These are phyloP conservation scores for Zygotorulaspora sp. DNA, from an alignment of 805 yeast genomes.

Conservation along the genomic window DNA sequence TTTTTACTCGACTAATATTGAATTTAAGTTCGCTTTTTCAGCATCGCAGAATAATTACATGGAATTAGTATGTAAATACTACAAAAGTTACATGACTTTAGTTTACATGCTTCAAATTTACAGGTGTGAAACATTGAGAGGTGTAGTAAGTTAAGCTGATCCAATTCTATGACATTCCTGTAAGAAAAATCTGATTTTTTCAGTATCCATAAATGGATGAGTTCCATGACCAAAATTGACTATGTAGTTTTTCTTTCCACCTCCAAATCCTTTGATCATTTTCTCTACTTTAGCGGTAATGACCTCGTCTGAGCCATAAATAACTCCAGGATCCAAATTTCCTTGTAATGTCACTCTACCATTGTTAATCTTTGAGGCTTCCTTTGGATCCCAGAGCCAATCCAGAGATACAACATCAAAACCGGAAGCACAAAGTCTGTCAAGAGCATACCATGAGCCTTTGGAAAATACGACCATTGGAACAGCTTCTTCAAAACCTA, in stretches of 20 bases:
- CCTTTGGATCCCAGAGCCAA: constrained; percentile 82
- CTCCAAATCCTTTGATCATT: constrained; percentile 91
- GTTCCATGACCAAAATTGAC: constrained; percentile 98
- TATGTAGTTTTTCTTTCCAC: constrained; percentile 86
- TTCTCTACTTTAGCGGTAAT: constrained; percentile 76
- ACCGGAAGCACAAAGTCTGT: constrained; percentile 73
- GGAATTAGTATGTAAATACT: too few relatives aligned
- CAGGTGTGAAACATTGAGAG: too few relatives aligned
- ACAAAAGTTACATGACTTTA: too few relatives aligned
- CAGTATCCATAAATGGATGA: constrained; percentile 96
- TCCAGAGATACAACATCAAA: constrained; percentile 89
- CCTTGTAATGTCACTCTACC: constrained; percentile 89
- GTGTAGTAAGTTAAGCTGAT: constrained; percentile 35
- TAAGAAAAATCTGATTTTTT: constrained; percentile 76
- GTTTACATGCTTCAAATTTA: too few relatives aligned
- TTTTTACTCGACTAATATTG: too few relatives aligned
- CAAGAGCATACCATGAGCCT: constrained; percentile 96
- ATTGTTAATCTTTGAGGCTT: constrained; percentile 69
- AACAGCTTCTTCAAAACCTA: constrained; percentile 64
- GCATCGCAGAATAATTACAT: background rate
- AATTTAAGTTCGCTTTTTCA: background rate
- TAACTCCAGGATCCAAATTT: constrained; percentile 90
- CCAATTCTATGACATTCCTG: constrained; percentile 85
- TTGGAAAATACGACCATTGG: constrained; percentile 92
- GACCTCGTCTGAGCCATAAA: constrained; percentile 81